Evolutionary conservation across 192 early-diverging fungal species (phyloP).

Genomic region (Mortierella hygrophila): DNA sequence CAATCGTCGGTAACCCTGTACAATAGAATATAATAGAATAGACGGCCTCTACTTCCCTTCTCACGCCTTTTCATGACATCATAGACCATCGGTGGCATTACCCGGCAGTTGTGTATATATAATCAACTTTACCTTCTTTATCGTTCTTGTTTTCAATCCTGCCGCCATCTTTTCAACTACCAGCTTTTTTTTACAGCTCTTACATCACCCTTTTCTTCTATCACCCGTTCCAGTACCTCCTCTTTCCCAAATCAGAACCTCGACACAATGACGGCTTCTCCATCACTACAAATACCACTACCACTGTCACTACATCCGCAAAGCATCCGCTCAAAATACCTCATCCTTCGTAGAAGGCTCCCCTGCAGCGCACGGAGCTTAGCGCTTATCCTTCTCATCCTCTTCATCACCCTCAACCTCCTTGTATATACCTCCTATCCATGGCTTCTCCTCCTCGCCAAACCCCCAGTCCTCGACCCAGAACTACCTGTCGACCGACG

Average conservation of each 20-base stretch:
- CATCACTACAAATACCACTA: neutral
- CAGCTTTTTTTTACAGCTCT: neutral
- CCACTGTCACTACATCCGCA: neutral
- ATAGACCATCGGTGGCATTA: neutral
- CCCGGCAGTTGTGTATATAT: neutral
- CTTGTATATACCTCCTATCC: conserved; percentile 23
- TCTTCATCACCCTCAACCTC: conserved; percentile 42
- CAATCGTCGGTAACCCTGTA: neutral
- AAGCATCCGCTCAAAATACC: neutral
- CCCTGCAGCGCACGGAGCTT: conserved; percentile 7
- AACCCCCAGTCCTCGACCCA: neutral
- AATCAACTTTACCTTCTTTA: neutral
- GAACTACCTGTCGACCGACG: conserved; percentile 1
- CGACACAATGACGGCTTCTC: neutral
- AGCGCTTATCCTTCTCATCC: conserved; percentile 13
- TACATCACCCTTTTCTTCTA: neutral
- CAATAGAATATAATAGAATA: neutral
- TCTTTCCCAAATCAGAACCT: neutral
- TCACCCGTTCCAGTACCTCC: neutral
- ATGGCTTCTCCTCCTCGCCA: neutral
- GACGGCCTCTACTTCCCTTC: neutral
- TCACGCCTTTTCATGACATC: neutral
- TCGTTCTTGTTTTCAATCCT: no score
- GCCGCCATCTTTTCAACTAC: neutral
- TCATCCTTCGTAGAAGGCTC: neutral